Conservation (phyloP, 129 eudicot species). For the Glebionis coronaria region DNA sequence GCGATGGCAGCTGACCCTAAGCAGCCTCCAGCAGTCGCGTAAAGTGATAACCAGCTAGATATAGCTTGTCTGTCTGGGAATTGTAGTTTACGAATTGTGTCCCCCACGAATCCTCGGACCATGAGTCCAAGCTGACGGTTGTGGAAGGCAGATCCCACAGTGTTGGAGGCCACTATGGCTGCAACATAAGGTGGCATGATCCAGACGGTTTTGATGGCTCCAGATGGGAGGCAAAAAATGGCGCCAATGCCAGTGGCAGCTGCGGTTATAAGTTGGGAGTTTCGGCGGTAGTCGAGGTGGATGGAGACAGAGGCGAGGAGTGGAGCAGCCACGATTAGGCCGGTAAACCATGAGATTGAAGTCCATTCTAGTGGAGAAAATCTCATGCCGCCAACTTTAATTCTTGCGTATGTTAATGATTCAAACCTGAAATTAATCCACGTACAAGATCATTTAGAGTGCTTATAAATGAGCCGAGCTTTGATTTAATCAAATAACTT, state of each 20-base stretch:
- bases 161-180: slow-evolving; percentile 57
- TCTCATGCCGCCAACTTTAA: slow-evolving; percentile 34
- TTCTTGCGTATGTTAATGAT: slow-evolving; percentile 38
- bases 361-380: slow-evolving; percentile 78
- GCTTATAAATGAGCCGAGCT: too few species aligned
- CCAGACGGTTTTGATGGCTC: slow-evolving; percentile 60
- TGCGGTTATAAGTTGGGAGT: slow-evolving; percentile 60
- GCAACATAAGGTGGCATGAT: slow-evolving; percentile 78
- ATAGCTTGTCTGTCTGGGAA: slow-evolving; percentile 53
- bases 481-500: too few species aligned
- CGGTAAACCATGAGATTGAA: slow-evolving; percentile 68
- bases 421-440: slow-evolving; percentile 45
- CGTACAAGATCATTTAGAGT: too few species aligned
- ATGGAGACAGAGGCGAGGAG: slow-evolving; percentile 51
- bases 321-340: slow-evolving; percentile 59
- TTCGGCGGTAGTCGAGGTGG: slow-evolving; percentile 61
- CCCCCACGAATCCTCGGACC: slow-evolving; percentile 56
- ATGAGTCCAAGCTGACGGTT: slow-evolving; percentile 78
- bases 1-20: slow-evolving; percentile 63
- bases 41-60: slow-evolving; percentile 63
- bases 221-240: slow-evolving; percentile 78
- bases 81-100: slow-evolving; percentile 38
- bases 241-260: slow-evolving; percentile 64
- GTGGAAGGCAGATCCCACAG: slow-evolving; percentile 59
- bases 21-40: slow-evolving; percentile 68